Base-by-base conservation (phyloP, 2,329 filamentous ascomycete species). In the Clathrospora elynae region DNA sequence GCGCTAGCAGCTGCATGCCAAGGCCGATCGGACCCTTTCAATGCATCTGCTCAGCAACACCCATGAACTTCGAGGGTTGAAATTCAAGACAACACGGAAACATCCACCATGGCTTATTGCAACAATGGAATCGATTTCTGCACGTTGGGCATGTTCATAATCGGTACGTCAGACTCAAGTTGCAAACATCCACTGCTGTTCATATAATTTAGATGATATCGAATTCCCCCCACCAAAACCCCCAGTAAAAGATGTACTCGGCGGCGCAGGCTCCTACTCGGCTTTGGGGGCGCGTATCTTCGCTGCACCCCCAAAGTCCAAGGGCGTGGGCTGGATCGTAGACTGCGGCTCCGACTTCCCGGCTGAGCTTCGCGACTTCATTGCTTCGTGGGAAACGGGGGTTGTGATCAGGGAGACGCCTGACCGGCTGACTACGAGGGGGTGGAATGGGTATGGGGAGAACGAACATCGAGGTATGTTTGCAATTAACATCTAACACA, bases 291-390 rank as follows among this genome's bases (percentile, higher is more conserved):
- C 93, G 12, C 87, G 93, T 20, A 77, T 99, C 34, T 87, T 96
- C 67, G 92, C 90, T 4, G 88, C 89, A 2, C 78, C 83, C 3
- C 63, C 70, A 6, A 58, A 77, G 31, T 87, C 89, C 14, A 77
- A 75, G 24, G 78, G 80, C 2, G 83, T 97, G 5, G 90, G 89
- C 51, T 97, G 91, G 91, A 85, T 97, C 50, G 83, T 97, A 29
- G 92, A 99, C 70, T 82, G 84, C 60, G 93, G 93, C 19, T 86
- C 82, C 11, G 93, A 97, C 71, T 97, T 97, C 55, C 91, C 92
- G 0, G 52, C 74, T 0, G 72, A 79, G 9, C 76, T 95, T 37
- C 78, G 80, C 33, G 64, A 77, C 2, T 75, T 81, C 29, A 84
- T 99, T 54, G 72, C 79, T 10, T 78, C 81, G 29, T 96, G 93